Evolutionary conservation across 2,329 filamentous ascomycete genomes (phyloP).

Genomic region (Colletotrichum godetiae): DNA sequence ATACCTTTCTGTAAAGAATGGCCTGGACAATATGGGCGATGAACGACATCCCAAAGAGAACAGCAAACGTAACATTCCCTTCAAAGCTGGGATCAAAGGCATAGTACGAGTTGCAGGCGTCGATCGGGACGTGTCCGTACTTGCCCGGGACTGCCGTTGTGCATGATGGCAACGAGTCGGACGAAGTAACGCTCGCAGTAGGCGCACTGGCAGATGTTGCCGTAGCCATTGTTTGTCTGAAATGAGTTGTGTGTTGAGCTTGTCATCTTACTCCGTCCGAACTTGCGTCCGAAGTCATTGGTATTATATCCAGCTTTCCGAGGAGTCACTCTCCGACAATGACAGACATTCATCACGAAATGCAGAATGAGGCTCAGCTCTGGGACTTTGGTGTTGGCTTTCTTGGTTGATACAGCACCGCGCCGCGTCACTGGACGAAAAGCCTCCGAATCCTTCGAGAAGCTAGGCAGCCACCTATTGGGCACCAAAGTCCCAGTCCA

Average conservation of each 20-base stretch:
- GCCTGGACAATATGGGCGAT: constrained; percentile 44
- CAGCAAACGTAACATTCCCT: constrained; percentile 46
- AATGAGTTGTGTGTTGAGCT: neutral
- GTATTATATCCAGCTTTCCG: neutral
- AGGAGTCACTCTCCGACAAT: neutral
- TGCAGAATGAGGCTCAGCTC: neutral
- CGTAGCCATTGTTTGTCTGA: neutral
- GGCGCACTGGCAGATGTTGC: neutral
- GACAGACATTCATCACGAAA: neutral
- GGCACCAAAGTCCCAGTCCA: neutral
- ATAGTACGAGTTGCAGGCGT: constrained; percentile 48
- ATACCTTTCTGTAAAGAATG: constrained; percentile 45
- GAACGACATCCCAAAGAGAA: constrained; percentile 44
- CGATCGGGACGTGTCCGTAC: constrained; percentile 45
- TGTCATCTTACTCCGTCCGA: constrained; percentile 4
- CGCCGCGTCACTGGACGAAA: constrained; percentile 18
- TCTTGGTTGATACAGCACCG: neutral
- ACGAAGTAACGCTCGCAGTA: constrained; percentile 7
- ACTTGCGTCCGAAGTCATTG: constrained; percentile 15
- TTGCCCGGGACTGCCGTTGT: constrained; percentile 46
- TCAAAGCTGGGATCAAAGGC: constrained; percentile 46
- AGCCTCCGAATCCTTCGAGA: constrained; percentile 7
- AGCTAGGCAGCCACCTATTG: neutral
- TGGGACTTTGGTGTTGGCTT: neutral
- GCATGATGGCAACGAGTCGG: constrained; percentile 36